phyloP scores from a whole-genome alignment of 163 green algal species.

The Scenedesmus sp. region DNA sequence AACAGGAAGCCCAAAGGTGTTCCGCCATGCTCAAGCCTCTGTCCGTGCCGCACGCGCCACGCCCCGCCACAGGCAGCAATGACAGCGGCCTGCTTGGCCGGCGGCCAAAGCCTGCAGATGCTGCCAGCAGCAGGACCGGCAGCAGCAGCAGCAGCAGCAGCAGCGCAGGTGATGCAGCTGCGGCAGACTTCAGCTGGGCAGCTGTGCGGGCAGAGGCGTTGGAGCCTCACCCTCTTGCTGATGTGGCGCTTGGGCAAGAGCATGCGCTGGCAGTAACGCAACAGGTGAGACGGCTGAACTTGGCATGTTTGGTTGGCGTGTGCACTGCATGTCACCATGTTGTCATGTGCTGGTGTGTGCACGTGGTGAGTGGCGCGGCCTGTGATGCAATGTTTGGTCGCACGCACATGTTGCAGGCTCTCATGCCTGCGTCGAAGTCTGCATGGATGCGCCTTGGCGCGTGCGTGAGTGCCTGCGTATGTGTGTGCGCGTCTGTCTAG shows the following conservation, averaged over 20 bases:
- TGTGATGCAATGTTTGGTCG: too few relatives aligned
- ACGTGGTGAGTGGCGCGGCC: not conserved
- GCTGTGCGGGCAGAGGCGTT: slow-evolving; percentile 58
- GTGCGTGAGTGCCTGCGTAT: too few relatives aligned
- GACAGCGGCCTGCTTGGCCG: slow-evolving; percentile 70
- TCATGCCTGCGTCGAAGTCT: too few relatives aligned
- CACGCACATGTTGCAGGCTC: too few relatives aligned
- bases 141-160: slow-evolving; percentile 44
- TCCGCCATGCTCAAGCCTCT: not conserved
- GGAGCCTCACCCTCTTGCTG: slow-evolving; percentile 59
- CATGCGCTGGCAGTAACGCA: slow-evolving; percentile 75
- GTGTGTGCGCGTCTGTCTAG: too few relatives aligned
- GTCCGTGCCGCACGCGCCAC: not conserved
- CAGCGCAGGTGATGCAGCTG: not conserved
- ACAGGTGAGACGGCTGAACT: slow-evolving; percentile 36
- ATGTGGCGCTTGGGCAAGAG: slow-evolving; percentile 63
- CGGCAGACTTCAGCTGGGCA: not conserved
- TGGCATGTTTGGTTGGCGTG: not conserved
- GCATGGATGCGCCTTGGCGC: too few relatives aligned
- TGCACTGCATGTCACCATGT: too few relatives aligned
- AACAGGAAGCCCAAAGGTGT: too few relatives aligned
- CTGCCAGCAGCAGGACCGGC: not conserved
- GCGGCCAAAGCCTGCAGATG: slow-evolving; percentile 3
- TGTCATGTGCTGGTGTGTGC: not conserved
- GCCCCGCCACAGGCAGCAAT: slow-evolving; percentile 61